Conservation (phyloP, 345 rosid species). For the Lenwebbia sp. region DNA sequence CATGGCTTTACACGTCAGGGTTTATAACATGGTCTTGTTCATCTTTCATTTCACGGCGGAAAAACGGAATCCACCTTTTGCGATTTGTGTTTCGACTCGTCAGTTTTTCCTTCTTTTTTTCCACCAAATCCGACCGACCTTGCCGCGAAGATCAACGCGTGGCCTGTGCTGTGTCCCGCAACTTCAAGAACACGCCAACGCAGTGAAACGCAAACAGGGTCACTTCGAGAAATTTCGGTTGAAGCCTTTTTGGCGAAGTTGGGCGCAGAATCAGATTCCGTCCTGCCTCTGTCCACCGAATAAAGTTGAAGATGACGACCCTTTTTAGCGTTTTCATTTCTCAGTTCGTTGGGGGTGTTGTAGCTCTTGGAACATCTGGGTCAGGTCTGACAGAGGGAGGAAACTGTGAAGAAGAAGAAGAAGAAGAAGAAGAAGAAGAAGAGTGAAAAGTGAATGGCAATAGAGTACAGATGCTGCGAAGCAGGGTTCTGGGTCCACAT, state of each 20-base stretch:
- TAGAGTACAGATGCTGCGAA: conserved; percentile 42
- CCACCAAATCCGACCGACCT: not conserved
- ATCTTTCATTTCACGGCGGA: not conserved
- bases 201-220: not conserved
- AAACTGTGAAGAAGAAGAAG: not conserved
- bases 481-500: conserved; percentile 27
- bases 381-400: not conserved
- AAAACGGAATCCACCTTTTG: not conserved
- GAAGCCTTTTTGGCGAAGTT: not conserved
- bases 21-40: not conserved
- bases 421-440: not conserved
- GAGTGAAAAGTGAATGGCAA: conserved; percentile 18
- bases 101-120: not conserved
- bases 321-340: not conserved
- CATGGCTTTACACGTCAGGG: no score
- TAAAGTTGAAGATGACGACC: not conserved
- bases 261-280: not conserved
- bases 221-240: not conserved
- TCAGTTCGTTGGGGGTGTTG: not conserved
- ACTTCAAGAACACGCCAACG: not conserved
- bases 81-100: not conserved
- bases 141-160: not conserved
- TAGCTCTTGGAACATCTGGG: not conserved
- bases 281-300: not conserved
- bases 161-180: not conserved